Evolutionary conservation across 768 basidiomycete genomes (phyloP), one percentile per base, ranked within the genome.

Genomic region (Leccinum boreale): DNA sequence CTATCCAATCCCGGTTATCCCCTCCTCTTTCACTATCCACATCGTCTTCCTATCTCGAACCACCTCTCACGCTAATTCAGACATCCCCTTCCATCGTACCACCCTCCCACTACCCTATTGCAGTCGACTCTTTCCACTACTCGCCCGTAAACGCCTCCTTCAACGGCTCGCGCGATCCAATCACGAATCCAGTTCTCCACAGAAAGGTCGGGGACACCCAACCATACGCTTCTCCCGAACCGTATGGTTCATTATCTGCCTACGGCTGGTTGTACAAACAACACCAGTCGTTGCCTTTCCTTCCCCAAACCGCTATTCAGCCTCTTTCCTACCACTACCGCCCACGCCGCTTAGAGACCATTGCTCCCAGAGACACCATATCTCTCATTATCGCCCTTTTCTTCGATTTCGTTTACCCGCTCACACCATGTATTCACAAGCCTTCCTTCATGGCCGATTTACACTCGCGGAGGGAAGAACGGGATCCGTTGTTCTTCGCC

Each of bases 391-490:
- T 94, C 60, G 81, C 87, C 39, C 82, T 95, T 12, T 97, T 93
- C 76, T 96, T 95, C 69, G 94, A 95, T 71, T 96, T 92, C 69
- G 91, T 95, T 50, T 94, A 94, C 72, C 89, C 91, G 9, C 80
- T 96, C 31, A 95, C 91, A 9, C 94, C 94, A 5, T 93, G 90
- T 71, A 76, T 97, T 46, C 94, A 97, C 75, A 90, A 89, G 67
- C 92, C 92, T 26, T 90, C 89, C 2, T 94, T 94, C 71, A 87
- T 93, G 84, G 87, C 90, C n/a, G 94, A 94, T 74, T 77, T 97
- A 29, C 85, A 87, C 61, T 78, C 84, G 0, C 83, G 83, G 45
- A 74, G 91, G 57, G 94, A 95, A 74, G 92, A 94, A 67, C 82
- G 85, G 19, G 90, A 95, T 65, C 92, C 92, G 26, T 82, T 95